These are phyloP conservation scores for Penicillium sp. DNA, from an alignment of 2,329 filamentous ascomycete species.

Conservation along the genomic window DNA sequence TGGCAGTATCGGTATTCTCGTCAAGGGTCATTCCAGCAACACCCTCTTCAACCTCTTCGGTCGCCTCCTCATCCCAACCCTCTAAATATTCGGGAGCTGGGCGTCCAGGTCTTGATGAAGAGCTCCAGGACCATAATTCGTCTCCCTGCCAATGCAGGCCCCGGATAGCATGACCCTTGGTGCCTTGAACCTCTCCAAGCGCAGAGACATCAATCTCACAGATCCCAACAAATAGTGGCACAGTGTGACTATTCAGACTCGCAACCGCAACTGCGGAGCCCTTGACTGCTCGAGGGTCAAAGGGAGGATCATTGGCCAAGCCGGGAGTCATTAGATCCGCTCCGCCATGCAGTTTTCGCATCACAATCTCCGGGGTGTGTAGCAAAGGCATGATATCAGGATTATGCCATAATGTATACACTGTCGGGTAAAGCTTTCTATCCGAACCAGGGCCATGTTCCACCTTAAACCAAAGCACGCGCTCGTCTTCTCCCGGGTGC, in stretches of 20 bases:
- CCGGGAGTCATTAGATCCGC: constrained; percentile 73
- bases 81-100: constrained; percentile 58
- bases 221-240: constrained; percentile 67
- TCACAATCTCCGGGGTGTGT: constrained; percentile 63
- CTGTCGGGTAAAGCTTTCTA: constrained; percentile 51
- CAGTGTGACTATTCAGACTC: constrained; percentile 61
- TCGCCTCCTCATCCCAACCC: constrained; percentile 52
- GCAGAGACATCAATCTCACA: constrained; percentile 66
- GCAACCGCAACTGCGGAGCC: constrained; percentile 67
- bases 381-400: constrained; percentile 64
- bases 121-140: constrained; percentile 69
- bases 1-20: constrained; percentile 25
- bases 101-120: constrained; percentile 56
- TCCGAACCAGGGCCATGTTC: constrained; percentile 55
- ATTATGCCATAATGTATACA: constrained; percentile 71
- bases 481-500: constrained; percentile 60
- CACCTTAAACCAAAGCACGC: constrained; percentile 68
- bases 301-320: constrained; percentile 66
- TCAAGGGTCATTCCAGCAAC: constrained; percentile 46
- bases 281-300: constrained; percentile 62
- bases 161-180: constrained; percentile 67
- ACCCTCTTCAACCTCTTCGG: constrained; percentile 44
- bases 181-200: constrained; percentile 60
- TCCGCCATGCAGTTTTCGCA: constrained; percentile 66
- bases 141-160: constrained; percentile 71